These are phyloP conservation scores for Fusarium annulatum DNA, from an alignment of 2,329 filamentous ascomycete genomes.

Conservation along the genomic window DNA sequence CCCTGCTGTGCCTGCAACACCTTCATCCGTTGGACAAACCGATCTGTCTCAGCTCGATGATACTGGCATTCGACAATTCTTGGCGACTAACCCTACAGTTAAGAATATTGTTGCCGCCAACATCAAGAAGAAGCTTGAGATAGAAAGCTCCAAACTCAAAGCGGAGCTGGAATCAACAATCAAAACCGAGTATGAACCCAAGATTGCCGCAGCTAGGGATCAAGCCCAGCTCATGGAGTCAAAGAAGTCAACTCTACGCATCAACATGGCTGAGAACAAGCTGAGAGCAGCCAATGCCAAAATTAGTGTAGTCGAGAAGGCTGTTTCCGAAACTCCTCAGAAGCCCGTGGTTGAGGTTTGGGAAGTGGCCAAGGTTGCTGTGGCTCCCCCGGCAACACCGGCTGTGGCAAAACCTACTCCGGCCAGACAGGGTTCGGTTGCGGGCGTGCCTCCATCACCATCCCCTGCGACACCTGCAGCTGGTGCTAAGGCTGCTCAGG, in stretches of 20 bases:
- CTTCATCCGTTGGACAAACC: conserved; percentile 46
- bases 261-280: conserved; percentile 83
- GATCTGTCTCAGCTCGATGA: conserved; percentile 65
- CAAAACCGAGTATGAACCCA: conserved; percentile 66
- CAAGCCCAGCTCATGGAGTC: conserved; percentile 77
- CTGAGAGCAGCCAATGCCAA: conserved; percentile 74
- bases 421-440: conserved; percentile 35
- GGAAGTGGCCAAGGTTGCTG: conserved; percentile 75
- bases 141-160: conserved; percentile 70
- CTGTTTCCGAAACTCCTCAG: conserved; percentile 86
- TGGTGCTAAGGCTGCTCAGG: conserved; percentile 17
- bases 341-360: conserved; percentile 88
- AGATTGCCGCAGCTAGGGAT: conserved; percentile 65
- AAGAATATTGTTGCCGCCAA: conserved; percentile 70
- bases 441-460: conserved; percentile 39
- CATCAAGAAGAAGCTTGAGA: conserved; percentile 76
- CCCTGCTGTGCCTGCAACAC: conserved; percentile 51
- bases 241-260: conserved; percentile 78
- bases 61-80: conserved; percentile 65
- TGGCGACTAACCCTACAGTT: conserved; percentile 66
- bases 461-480: conserved; percentile 37
- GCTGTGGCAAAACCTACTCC: conserved; percentile 41
- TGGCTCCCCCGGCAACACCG: conserved; percentile 45
- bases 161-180: conserved; percentile 61
- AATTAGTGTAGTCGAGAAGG: conserved; percentile 80